Evolutionary conservation across 805 yeast species (phyloP).

Genomic region (Lachancea meyersii): DNA sequence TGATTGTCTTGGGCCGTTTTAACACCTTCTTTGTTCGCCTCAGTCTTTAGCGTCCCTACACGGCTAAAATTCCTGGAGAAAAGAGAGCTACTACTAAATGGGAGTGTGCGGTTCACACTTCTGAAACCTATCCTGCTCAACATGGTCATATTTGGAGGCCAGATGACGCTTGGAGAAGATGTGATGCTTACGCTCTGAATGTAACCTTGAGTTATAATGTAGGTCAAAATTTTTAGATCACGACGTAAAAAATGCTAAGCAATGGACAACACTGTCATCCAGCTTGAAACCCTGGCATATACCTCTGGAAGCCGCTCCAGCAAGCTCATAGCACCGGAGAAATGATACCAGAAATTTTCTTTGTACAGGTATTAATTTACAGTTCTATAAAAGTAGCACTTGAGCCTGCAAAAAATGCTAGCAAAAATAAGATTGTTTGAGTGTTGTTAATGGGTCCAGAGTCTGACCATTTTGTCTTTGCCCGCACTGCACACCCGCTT

Average conservation of each 20-base stretch:
- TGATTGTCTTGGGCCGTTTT: not conserved
- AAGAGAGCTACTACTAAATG: no score
- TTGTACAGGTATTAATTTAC: not conserved
- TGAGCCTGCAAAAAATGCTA: not conserved
- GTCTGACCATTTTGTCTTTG: conserved; percentile 85
- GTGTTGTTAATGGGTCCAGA: conserved; percentile 69
- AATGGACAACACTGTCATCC: not conserved
- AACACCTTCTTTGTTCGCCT: not conserved
- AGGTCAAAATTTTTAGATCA: conserved; percentile 3
- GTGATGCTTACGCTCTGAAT: no score
- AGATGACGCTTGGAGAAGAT: no score
- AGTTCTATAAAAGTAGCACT: not conserved
- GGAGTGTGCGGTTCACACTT: not conserved
- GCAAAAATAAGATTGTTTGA: not conserved
- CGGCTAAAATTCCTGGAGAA: not conserved
- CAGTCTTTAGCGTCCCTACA: not conserved
- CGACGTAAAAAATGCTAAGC: not conserved
- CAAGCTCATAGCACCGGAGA: not conserved
- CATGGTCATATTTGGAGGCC: not conserved
- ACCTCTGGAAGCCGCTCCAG: not conserved
- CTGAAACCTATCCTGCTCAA: conserved; percentile 1
- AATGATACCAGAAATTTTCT: not conserved
- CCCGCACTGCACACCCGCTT: conserved; percentile 95
- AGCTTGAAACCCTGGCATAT: not conserved
- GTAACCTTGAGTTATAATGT: no score